These are phyloP conservation scores for Cronartium quercuum DNA, from an alignment of 1,284 basidiomycete genomes.

Conservation along the genomic window DNA sequence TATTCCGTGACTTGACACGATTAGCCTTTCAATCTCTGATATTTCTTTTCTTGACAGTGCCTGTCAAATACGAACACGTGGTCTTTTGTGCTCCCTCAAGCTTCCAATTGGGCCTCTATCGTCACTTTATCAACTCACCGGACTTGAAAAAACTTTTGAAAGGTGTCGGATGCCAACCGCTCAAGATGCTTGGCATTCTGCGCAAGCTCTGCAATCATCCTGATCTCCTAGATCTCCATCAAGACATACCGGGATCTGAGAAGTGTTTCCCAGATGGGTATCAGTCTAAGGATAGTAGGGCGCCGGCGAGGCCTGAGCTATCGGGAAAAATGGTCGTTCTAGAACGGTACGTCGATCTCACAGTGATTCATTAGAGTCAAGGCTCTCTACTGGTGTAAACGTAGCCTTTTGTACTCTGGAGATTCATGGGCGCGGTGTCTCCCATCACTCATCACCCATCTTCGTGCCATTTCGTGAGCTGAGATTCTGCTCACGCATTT, in stretches of 20 bases:
- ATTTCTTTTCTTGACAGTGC: conserved; percentile 58
- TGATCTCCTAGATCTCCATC: conserved; percentile 78
- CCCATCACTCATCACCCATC: neutral
- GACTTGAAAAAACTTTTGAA: conserved; percentile 86
- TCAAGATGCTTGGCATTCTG: conserved; percentile 93
- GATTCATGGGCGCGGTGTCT: neutral
- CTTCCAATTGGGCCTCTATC: conserved; percentile 83
- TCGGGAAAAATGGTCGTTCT: conserved; percentile 89
- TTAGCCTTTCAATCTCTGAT: neutral
- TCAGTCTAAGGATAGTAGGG: conserved; percentile 52
- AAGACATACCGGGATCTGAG: conserved; percentile 80
- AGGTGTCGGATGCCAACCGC: conserved; percentile 84
- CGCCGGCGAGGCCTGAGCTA: conserved; percentile 54
- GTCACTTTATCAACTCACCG: conserved; percentile 86
- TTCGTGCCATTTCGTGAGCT: neutral
- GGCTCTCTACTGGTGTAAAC: too few relatives aligned
- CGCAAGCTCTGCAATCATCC: conserved; percentile 99
- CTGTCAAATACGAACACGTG: conserved; percentile 98
- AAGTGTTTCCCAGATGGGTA: conserved; percentile 77
- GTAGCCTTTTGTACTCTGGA: too few relatives aligned
- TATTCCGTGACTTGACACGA: neutral
- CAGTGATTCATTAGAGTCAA: too few relatives aligned
- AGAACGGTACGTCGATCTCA: conserved; percentile 60
- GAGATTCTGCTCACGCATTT: neutral
- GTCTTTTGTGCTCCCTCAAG: conserved; percentile 89